These are phyloP conservation scores for Amanita thiersii DNA, from an alignment of 768 basidiomycete species.

Conservation along the genomic window DNA sequence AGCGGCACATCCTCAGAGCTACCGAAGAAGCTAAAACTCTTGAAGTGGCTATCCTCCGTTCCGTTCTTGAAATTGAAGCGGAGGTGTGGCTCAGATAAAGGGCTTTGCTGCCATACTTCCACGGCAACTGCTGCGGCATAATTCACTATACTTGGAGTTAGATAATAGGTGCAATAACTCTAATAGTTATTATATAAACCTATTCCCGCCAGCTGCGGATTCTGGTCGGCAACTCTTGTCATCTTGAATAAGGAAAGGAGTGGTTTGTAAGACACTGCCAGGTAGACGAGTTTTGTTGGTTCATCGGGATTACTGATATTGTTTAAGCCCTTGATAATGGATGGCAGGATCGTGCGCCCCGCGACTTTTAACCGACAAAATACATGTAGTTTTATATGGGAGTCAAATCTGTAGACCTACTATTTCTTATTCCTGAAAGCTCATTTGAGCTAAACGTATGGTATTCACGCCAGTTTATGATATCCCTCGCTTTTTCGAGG, in stretches of 20 bases:
- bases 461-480: slow-evolving; percentile 72
- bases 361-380: slow-evolving; percentile 48
- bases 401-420: slow-evolving; percentile 21
- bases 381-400: not conserved
- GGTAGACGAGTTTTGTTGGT: slow-evolving; percentile 49
- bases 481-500: slow-evolving; percentile 45
- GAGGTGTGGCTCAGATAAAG: slow-evolving; percentile 39
- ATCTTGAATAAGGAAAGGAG: slow-evolving; percentile 75
- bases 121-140: slow-evolving; percentile 51
- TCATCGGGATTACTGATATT: slow-evolving; percentile 41
- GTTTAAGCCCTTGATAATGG: slow-evolving; percentile 45
- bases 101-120: slow-evolving; percentile 46
- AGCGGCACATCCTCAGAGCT: slow-evolving; percentile 44
- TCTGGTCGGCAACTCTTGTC: slow-evolving; percentile 45
- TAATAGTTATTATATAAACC: slow-evolving; percentile 31
- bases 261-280: slow-evolving; percentile 68
- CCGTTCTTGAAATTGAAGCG: slow-evolving; percentile 70
- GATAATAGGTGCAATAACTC: not conserved
- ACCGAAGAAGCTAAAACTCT: slow-evolving; percentile 37
- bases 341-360: slow-evolving; percentile 54
- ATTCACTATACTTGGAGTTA: slow-evolving; percentile 32
- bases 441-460: slow-evolving; percentile 49
- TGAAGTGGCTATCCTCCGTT: slow-evolving; percentile 37
- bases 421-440: slow-evolving; percentile 58
- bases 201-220: slow-evolving; percentile 49